Base-by-base conservation (phyloP, 2,329 filamentous ascomycete species). In the Trichophyton mentagrophytes region DNA sequence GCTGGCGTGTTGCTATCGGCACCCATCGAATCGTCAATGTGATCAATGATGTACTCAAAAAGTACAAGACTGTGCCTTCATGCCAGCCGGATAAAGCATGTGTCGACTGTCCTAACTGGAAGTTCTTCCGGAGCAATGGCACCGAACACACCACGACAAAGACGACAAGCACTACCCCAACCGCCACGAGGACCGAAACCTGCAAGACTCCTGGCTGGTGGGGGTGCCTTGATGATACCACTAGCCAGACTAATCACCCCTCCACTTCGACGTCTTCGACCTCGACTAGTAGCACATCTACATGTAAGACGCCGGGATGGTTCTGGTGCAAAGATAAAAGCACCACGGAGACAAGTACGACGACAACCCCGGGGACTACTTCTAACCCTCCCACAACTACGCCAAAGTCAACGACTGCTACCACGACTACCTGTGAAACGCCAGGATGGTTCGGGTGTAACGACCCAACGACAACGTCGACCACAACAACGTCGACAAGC, bases 201-300 rank as follows among this genome's bases (percentile, higher is more conserved):
- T 96, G 91, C 75, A 82, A 93, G 72, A 96, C 91, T 1, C 91
- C 91, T 30, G 90, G 91, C 3, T 96, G 91, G 91, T 95, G 87
- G 86, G 89, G 89, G 15, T 78, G 75, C 60, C 74, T 80, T 2
- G 80, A 83, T 63, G 74, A 77, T 46, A 76, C 72, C 1, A 76
- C 76, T 0, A 77, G 76, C 0, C 74, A 74, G 4, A 71, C 69
- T 7, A 38, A 22, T 3, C 51, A 55, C 11, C 33, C 51, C 8
- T 25, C 51, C 11, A 55, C 51, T 20, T 47, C 53, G 13, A 13
- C 42, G 44, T 40, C 53, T 6, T 49, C 60, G 20, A 4, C 25
- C 3, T 69, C 68, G 11, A 67, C 70, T 3, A 69, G 72, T 13
- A 69, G 69, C 22, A 72, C 72, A 22, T 66, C 72, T 13, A 75